phyloP scores from a whole-genome alignment of 1,139 yeast genomes.

The Kodamaea arcana region DNA sequence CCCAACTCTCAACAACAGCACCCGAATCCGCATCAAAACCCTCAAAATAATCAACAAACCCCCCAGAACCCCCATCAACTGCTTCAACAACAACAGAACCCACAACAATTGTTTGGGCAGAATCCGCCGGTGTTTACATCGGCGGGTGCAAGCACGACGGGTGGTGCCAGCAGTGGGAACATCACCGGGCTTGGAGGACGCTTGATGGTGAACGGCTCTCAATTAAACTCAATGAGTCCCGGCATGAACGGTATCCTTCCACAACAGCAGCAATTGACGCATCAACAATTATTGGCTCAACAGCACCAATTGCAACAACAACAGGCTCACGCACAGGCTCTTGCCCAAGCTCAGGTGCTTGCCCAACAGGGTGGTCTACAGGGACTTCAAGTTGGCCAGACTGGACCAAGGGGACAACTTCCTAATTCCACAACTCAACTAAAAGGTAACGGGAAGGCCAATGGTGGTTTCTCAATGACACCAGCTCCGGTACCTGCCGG shows the following conservation, averaged over 20 bases:
- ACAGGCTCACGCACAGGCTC: constrained; percentile 1
- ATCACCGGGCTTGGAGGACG: constrained; percentile 8
- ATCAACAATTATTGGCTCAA: constrained; percentile 12
- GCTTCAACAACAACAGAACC: constrained; percentile 7
- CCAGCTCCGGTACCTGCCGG: constrained; percentile 25
- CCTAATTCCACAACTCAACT: constrained; percentile 1
- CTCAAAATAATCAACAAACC: constrained; percentile 5
- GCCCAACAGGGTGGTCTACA: constrained; percentile 16
- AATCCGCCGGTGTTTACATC: constrained; percentile 11
- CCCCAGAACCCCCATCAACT: constrained; percentile 10
- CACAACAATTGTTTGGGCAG: constrained; percentile 9
- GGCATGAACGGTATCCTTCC: constrained; percentile 12
- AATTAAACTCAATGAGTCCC: constrained; percentile 11
- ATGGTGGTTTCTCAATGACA: constrained; percentile 11
- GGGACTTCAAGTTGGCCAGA: constrained; percentile 10
- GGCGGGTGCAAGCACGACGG: constrained; percentile 15
- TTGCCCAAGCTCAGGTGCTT: constrained; percentile 9
- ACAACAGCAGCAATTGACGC: constrained; percentile 11
- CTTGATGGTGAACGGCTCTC: constrained; percentile 2
- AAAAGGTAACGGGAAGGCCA: constrained; percentile 2
- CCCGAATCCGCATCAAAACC: constrained; percentile 5
- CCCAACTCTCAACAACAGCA: constrained; percentile 1
- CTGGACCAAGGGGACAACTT: constrained; percentile 3
- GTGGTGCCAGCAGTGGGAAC: constrained; percentile 11
- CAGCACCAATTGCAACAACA: constrained; percentile 13